Percentiles rank a stretch among this genome's conserved stretches.
Evolutionary conservation across 108 stramenopile genomes (phyloP).

Genomic region (Skeletonema tropicum): DNA sequence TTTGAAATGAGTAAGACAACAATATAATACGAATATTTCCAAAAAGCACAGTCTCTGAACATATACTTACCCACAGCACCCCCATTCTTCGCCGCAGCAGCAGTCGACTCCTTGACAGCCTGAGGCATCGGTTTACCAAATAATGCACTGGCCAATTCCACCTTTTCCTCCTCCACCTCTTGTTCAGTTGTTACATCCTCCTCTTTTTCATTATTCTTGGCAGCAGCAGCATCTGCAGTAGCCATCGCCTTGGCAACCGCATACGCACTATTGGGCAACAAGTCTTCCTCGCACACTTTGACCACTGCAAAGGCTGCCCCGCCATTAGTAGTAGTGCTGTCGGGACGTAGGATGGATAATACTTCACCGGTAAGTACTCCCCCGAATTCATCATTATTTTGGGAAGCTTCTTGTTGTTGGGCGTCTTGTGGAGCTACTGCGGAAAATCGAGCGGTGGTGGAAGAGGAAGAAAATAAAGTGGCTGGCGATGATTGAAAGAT

Average conservation of each 20-base stretch:
- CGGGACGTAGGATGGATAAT: neutral
- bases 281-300: conserved; percentile 16
- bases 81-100: conserved; percentile 10
- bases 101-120: conserved; percentile 1
- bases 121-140: conserved; percentile 15
- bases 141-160: conserved; percentile 25
- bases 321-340: neutral
- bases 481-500: neutral
- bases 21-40: no score
- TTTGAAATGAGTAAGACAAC: neutral
- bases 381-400: neutral
- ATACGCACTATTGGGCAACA: neutral
- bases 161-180: conserved; percentile 5
- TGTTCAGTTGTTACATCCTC: neutral
- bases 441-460: neutral
- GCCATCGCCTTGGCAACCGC: neutral
- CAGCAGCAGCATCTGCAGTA: neutral
- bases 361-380: neutral
- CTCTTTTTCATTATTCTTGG: neutral
- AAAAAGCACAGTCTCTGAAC: no score
- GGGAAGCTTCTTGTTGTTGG: neutral
- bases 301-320: conserved; percentile 29
- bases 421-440: neutral
- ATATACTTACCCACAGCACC: conserved; percentile 30
- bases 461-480: neutral